Percentiles rank a stretch among this genome's conserved stretches.
phyloP scores from a whole-genome alignment of 2,329 filamentous ascomycete genomes.

The Ceratocystis ficicola region DNA sequence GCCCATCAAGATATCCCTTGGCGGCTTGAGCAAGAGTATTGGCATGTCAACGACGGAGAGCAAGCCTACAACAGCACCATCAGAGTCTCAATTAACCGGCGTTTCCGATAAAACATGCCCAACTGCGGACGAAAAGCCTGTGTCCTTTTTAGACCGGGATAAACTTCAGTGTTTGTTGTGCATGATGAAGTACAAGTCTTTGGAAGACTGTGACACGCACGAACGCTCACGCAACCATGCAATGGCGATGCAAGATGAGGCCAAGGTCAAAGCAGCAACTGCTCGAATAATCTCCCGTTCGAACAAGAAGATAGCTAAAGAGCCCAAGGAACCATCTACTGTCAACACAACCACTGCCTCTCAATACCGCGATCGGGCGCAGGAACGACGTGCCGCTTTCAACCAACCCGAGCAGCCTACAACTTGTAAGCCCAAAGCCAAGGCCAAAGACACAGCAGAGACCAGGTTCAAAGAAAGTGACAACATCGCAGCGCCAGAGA shows the following conservation, averaged over 20 bases:
- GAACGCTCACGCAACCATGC: slow-evolving; percentile 35
- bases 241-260: slow-evolving; percentile 32
- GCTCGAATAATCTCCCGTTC: slow-evolving; percentile 31
- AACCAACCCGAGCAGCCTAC: slow-evolving; percentile 46
- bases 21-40: slow-evolving; percentile 18
- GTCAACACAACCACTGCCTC: slow-evolving; percentile 17
- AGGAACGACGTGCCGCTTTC: slow-evolving; percentile 51
- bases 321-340: slow-evolving; percentile 24
- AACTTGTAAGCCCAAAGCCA: slow-evolving; percentile 25
- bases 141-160: slow-evolving; percentile 48
- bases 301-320: slow-evolving; percentile 25
- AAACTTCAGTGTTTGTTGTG: slow-evolving; percentile 37
- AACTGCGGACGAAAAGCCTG: slow-evolving; percentile 17
- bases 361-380: slow-evolving; percentile 54
- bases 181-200: slow-evolving; percentile 37
- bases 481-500: neutral
- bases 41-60: slow-evolving; percentile 9
- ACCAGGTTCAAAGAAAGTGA: slow-evolving; percentile 29
- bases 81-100: neutral
- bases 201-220: slow-evolving; percentile 34
- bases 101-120: neutral
- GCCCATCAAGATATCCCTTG: slow-evolving; percentile 30
- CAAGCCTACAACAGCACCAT: neutral
- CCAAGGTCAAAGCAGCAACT: slow-evolving; percentile 39
- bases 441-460: slow-evolving; percentile 13